Evolutionary conservation across 176 grass and related monocot species (phyloP).

Genomic region (Eremochloa ophiuroides): DNA sequence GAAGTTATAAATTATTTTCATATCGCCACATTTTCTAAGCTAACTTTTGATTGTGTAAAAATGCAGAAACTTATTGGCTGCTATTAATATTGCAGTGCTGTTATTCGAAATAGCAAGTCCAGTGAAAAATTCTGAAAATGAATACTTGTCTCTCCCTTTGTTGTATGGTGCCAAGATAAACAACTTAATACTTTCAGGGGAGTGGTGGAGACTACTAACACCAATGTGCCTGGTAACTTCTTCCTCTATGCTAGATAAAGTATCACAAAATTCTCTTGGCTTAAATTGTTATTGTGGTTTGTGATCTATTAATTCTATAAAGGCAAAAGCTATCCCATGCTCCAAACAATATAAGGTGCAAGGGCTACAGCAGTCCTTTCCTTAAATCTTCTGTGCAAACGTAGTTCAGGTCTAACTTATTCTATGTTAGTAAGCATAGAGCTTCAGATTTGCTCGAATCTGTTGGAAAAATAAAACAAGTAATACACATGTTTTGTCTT

Average conservation of each 20-base stretch:
- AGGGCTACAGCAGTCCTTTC: not conserved
- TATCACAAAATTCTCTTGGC: not conserved
- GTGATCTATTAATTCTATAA: not conserved
- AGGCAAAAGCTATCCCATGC: not conserved
- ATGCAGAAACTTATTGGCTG: slow-evolving; percentile 78
- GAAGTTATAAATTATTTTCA: not conserved
- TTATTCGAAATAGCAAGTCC: slow-evolving; percentile 89
- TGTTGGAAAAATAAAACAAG: not conserved
- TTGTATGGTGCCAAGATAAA: slow-evolving; percentile 86
- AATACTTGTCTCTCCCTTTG: slow-evolving; percentile 62
- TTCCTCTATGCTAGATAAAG: slow-evolving; percentile 6
- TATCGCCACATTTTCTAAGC: not conserved
- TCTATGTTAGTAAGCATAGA: not conserved
- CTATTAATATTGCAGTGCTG: slow-evolving; percentile 77
- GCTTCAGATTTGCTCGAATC: not conserved
- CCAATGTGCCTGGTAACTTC: slow-evolving; percentile 80
- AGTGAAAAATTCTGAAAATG: slow-evolving; percentile 55
- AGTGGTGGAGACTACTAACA: slow-evolving; percentile 85
- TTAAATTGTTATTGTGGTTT: not conserved
- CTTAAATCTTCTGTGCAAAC: not conserved
- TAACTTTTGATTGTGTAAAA: slow-evolving; percentile 27
- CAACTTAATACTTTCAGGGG: slow-evolving; percentile 70
- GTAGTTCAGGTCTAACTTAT: not conserved
- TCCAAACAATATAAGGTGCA: not conserved
- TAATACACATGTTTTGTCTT: not conserved